phyloP scores from a whole-genome alignment of 2,329 filamentous ascomycete species.

The Xylaria sp. region DNA sequence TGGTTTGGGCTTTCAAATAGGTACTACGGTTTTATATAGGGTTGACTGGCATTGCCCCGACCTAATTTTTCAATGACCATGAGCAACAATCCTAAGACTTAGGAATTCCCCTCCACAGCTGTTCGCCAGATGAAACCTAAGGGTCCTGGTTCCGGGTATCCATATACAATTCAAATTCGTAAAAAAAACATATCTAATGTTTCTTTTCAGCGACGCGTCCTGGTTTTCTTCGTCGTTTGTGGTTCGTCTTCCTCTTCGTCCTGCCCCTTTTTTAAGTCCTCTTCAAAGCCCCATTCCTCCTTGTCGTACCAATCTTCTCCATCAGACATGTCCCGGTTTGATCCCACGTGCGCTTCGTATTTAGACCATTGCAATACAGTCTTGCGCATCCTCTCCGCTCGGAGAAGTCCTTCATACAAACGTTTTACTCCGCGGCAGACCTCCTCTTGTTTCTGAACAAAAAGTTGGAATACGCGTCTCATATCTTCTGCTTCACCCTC shows the following conservation, averaged over 20 bases:
- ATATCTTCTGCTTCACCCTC: constrained; percentile 81
- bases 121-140: constrained; percentile 17
- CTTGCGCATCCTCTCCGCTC: constrained; percentile 76
- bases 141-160: constrained; percentile 29
- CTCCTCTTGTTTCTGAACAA: constrained; percentile 88
- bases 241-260: constrained; percentile 84
- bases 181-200: constrained; percentile 18
- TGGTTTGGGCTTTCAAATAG: background rate
- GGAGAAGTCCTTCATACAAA: constrained; percentile 76
- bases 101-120: background rate
- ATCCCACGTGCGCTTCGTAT: constrained; percentile 76
- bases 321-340: constrained; percentile 80
- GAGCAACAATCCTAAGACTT: background rate
- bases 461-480: constrained; percentile 76
- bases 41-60: background rate
- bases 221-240: constrained; percentile 69
- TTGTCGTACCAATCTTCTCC: constrained; percentile 91
- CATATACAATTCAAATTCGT: constrained; percentile 27
- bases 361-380: constrained; percentile 80
- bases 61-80: background rate
- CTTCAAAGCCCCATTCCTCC: constrained; percentile 79
- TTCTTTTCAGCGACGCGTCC: constrained; percentile 59
- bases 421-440: constrained; percentile 76
- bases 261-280: constrained; percentile 82
- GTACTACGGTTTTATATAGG: background rate